phyloP scores from a whole-genome alignment of 441 rosid species.

The Gossypium trilobum region DNA sequence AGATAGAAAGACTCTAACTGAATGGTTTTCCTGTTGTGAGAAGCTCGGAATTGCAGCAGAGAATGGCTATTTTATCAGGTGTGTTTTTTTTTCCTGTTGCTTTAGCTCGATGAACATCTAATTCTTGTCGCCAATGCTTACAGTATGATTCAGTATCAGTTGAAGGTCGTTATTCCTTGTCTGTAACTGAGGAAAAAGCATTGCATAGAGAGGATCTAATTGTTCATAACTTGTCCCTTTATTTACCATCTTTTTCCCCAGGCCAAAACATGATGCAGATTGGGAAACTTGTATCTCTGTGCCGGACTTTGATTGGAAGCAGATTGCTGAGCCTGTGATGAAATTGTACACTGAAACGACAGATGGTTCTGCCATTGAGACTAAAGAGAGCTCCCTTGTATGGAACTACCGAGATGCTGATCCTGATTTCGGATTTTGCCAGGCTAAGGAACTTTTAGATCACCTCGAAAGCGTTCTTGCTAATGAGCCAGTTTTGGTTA shows the following conservation, averaged over 20 bases:
- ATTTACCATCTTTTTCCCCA: constrained; percentile 20
- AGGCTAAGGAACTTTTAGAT: constrained; percentile 86
- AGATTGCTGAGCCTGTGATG: constrained; percentile 90
- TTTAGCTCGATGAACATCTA: not conserved
- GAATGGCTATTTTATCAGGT: constrained; percentile 75
- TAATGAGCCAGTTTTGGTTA: constrained; percentile 79
- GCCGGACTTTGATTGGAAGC: constrained; percentile 71
- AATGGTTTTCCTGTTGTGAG: constrained; percentile 47
- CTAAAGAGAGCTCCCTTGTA: constrained; percentile 72
- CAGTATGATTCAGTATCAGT: not conserved
- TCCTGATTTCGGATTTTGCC: constrained; percentile 88
- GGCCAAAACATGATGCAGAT: constrained; percentile 45
- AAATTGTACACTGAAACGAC: constrained; percentile 78
- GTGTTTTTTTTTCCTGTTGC: not conserved
- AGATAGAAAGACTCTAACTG: constrained; percentile 4
- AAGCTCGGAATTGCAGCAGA: constrained; percentile 79
- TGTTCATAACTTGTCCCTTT: not conserved
- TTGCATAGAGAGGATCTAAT: not conserved
- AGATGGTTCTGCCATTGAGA: constrained; percentile 80
- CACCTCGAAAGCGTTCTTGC: constrained; percentile 83
- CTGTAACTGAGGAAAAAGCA: not conserved
- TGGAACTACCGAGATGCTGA: constrained; percentile 80
- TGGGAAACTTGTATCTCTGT: constrained; percentile 64
- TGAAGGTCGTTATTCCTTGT: not conserved
- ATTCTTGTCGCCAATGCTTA: not conserved